Base-by-base conservation (phyloP, 2,329 filamentous ascomycete species). In the Colletotrichum caudatum region DNA sequence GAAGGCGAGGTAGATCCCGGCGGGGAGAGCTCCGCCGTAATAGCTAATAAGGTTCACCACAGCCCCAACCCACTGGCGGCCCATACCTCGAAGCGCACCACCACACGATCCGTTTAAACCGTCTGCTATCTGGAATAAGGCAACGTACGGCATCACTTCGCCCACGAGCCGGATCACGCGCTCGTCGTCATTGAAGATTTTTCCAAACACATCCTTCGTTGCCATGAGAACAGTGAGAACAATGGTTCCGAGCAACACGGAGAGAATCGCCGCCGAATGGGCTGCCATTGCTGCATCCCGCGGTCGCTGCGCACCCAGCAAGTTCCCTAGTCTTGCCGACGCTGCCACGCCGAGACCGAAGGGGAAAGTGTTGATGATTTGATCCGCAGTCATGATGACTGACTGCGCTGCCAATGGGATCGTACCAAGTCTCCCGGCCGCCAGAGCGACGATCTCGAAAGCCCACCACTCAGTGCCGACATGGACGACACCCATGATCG, bases 381-480 rank as follows among this genome's bases (percentile, higher is more conserved):
- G 93, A 78, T 97, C 94, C 0, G 92, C 90, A 0, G 94, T 97
- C 94, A 97, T 97, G 78, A 97, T 94, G 29, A 97, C 93, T 59
- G 90, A 93, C 80, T 97, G 94, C 0, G 94, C 93, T 1, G 94
- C 94, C 0, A 97, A 85, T 0, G 93, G 88, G 44, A 94, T 88
- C 0, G 93, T 95, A 4, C 94, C 94, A 0, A 97, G 87, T 46
- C 91, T 88, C 1, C 94, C 94, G 6, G 94, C 94, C 2, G 92
- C 93, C 0, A 97, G 87, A 1, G 94, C 93, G 1, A 97, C 93
- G 74, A 97, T 95, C 81, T 97, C 94, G 76, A 97, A 97, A 0
- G 94, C 94, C 94, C 94, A 97, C 94, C 94, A 97, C 81, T 97
- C 94, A 0, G 94, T 96, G 4, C 93, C 94, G 6, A 97, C 93